phyloP scores from a whole-genome alignment of 495 filamentous ascomycete genomes.

The Chaetomium tenue region DNA sequence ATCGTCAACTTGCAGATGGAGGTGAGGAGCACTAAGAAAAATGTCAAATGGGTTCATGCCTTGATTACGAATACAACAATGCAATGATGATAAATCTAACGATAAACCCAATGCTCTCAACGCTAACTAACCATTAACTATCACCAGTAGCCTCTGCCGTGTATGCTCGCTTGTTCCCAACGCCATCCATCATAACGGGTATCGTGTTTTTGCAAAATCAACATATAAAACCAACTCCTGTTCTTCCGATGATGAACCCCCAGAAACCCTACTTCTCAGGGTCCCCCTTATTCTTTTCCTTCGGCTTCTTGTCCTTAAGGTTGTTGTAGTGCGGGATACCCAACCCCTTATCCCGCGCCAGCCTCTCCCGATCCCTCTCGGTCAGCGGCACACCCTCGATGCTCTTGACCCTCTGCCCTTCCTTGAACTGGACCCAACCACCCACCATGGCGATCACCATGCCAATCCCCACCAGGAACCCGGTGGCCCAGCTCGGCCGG shows the following conservation, averaged over 20 bases:
- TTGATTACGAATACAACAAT: background rate
- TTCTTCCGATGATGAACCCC: background rate
- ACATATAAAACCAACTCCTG: background rate
- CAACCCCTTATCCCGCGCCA: slow-evolving; percentile 48
- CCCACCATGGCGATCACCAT: slow-evolving; percentile 66
- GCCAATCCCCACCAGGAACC: slow-evolving; percentile 67
- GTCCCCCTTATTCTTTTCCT: slow-evolving; percentile 32
- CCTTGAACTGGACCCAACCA: slow-evolving; percentile 65
- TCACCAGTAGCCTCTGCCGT: background rate
- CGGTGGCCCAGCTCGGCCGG: slow-evolving; percentile 71
- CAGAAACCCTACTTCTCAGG: slow-evolving; percentile 15
- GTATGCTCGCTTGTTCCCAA: background rate
- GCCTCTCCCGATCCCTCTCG: slow-evolving; percentile 45
- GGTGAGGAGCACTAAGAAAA: too few relatives aligned
- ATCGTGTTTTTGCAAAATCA: slow-evolving; percentile 9
- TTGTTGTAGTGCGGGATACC: slow-evolving; percentile 56
- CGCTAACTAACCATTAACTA: background rate
- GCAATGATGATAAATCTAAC: background rate
- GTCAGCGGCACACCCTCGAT: slow-evolving; percentile 60
- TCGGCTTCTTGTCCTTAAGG: slow-evolving; percentile 52
- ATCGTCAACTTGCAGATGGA: background rate
- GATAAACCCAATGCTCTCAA: background rate
- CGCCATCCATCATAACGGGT: slow-evolving; percentile 7
- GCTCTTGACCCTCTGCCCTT: slow-evolving; percentile 63
- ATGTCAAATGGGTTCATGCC: background rate